Evolutionary conservation across 257 asterid species (phyloP).

Genomic region (Solanum virginianum): DNA sequence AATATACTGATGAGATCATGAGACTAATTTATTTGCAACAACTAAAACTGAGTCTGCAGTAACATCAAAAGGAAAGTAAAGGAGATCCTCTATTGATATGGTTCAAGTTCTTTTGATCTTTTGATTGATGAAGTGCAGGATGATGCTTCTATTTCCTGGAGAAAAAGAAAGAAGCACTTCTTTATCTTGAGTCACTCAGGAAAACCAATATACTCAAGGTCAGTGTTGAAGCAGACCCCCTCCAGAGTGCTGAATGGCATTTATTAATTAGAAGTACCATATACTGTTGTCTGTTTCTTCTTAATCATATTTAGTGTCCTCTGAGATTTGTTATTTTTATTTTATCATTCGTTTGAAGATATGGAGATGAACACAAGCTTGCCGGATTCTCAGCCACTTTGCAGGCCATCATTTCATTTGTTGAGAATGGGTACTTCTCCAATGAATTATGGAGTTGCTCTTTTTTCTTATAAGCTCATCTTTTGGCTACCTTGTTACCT

Average conservation of each 20-base stretch:
- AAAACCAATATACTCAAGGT: conserved; percentile 97
- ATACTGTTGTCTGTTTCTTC: neutral
- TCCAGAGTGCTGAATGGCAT: neutral
- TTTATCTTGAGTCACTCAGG: conserved; percentile 89
- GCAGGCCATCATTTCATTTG: conserved; percentile 97
- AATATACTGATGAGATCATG: neutral
- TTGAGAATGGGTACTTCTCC: conserved; percentile 73
- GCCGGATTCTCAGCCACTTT: conserved; percentile 98
- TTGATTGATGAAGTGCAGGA: conserved; percentile 53
- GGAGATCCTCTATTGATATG: neutral
- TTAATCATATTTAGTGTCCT: neutral
- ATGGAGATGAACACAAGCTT: conserved; percentile 95
- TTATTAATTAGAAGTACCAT: neutral
- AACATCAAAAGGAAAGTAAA: neutral
- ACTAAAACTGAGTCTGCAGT: neutral
- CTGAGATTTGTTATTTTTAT: neutral
- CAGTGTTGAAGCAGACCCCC: neutral
- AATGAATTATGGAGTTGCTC: neutral
- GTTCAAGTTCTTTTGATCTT: neutral
- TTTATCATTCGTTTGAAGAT: conserved; percentile 28
- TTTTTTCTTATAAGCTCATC: neutral
- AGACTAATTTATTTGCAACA: neutral
- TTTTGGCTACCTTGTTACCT: conserved; percentile 3
- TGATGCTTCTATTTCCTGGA: conserved; percentile 90
- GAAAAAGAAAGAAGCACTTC: conserved; percentile 97